Conservation (phyloP, 768 basidiomycete species). For the Gymnopilus dilepis region DNA sequence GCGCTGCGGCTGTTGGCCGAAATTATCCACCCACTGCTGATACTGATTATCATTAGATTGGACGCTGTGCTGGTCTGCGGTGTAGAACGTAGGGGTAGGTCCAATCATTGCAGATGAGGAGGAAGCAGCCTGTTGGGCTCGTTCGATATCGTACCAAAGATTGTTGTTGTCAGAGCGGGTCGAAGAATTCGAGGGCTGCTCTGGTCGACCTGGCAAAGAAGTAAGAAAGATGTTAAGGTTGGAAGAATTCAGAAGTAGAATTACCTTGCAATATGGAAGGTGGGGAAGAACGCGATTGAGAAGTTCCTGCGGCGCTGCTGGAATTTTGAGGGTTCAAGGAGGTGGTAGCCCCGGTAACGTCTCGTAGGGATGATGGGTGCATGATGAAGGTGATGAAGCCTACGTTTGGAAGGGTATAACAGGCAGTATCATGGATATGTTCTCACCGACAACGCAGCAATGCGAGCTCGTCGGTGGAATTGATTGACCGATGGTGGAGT, state of each 20-base stretch:
- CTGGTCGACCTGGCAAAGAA: slow-evolving; percentile 13
- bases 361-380: slow-evolving; percentile 38
- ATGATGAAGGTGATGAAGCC: slow-evolving; percentile 23
- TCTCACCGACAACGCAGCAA: slow-evolving; percentile 26
- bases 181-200: slow-evolving; percentile 8
- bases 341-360: slow-evolving; percentile 35
- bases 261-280: slow-evolving; percentile 29
- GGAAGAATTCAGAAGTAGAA: slow-evolving; percentile 15
- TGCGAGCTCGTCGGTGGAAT: slow-evolving; percentile 33
- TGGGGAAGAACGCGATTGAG: slow-evolving; percentile 27
- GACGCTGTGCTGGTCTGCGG: slow-evolving; percentile 43
- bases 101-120: slow-evolving; percentile 56
- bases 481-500: slow-evolving; percentile 35
- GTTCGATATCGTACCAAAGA: slow-evolving; percentile 27
- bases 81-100: slow-evolving; percentile 58
- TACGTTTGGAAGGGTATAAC: slow-evolving; percentile 18
- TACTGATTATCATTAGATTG: slow-evolving; percentile 40
- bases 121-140: slow-evolving; percentile 22
- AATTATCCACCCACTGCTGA: slow-evolving; percentile 46
- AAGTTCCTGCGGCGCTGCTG: slow-evolving; percentile 28
- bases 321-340: slow-evolving; percentile 28
- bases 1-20: slow-evolving; percentile 25
- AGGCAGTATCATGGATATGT: slow-evolving; percentile 19
- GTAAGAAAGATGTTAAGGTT: slow-evolving; percentile 17
- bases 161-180: slow-evolving; percentile 11